Evolutionary conservation across 2,329 filamentous ascomycete species (phyloP).

Genomic region (Biscogniauxia marginata): DNA sequence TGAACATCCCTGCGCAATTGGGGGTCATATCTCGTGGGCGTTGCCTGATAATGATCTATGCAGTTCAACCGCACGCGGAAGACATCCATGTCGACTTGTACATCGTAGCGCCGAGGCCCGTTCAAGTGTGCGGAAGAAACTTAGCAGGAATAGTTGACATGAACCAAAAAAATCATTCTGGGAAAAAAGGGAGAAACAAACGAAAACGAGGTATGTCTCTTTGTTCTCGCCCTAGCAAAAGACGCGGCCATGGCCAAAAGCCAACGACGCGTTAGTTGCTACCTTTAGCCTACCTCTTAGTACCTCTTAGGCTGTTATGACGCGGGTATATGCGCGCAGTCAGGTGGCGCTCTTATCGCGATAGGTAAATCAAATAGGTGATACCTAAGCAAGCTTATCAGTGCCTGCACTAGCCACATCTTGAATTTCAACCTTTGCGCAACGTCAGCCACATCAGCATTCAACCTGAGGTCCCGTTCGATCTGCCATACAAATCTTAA

Average conservation of each 20-base stretch:
- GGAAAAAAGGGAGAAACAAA: background rate
- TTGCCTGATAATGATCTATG: conserved; percentile 89
- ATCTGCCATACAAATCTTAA: background rate
- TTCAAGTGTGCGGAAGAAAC: conserved; percentile 9
- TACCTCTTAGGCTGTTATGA: conserved; percentile 2
- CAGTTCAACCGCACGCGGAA: conserved; percentile 94
- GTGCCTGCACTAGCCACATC: background rate
- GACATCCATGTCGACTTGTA: conserved; percentile 52
- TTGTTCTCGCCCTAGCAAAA: background rate
- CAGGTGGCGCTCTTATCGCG: conserved; percentile 15
- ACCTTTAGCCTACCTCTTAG: background rate
- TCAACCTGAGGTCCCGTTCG: background rate
- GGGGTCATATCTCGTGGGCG: conserved; percentile 78
- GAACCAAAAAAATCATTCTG: background rate
- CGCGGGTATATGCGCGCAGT: conserved; percentile 16
- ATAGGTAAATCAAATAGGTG: background rate
- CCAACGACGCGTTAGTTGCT: conserved; percentile 11
- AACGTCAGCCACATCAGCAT: background rate
- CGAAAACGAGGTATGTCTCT: background rate
- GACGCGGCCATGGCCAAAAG: conserved; percentile 3
- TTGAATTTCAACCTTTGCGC: background rate
- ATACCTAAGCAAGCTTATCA: background rate
- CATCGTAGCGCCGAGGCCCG: conserved; percentile 11
- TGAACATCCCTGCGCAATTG: conserved; percentile 66
- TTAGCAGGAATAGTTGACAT: background rate